These are phyloP conservation scores for Populus davidiana DNA, from an alignment of 345 rosid genomes.

Conservation along the genomic window DNA sequence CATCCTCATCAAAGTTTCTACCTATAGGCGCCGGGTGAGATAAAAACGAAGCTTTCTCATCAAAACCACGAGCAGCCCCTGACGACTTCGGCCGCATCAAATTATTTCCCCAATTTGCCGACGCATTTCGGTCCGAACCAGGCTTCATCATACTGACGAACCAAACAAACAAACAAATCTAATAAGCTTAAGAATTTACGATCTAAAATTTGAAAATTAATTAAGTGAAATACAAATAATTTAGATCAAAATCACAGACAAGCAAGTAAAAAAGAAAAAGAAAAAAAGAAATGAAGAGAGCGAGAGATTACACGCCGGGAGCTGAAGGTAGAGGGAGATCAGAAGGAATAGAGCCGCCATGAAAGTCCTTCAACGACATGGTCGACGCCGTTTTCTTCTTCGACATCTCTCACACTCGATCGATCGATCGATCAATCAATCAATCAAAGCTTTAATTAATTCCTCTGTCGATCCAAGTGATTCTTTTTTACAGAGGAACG, in stretches of 20 bases:
- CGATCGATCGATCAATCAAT: not conserved
- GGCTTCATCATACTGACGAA: constrained; percentile 15
- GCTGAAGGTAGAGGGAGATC: constrained; percentile 33
- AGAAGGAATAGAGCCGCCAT: constrained; percentile 32
- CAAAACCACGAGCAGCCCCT: constrained; percentile 13
- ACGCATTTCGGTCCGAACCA: constrained; percentile 15
- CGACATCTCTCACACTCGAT: constrained; percentile 8
- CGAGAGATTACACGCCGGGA: constrained; percentile 20
- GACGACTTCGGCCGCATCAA: constrained; percentile 21
- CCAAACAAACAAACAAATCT: not conserved
- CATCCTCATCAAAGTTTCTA: constrained; percentile 32
- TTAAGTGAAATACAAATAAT: not conserved
- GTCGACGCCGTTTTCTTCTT: constrained; percentile 29
- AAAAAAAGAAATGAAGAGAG: not conserved
- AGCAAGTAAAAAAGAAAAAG: not conserved
- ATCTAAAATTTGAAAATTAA: not conserved
- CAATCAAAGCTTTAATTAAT: not conserved
- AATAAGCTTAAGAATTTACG: not conserved
- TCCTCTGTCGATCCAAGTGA: not conserved
- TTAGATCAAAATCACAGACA: not conserved
- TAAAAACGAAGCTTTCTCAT: constrained; percentile 24
- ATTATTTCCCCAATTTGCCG: constrained; percentile 16
- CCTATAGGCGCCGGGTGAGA: constrained; percentile 19
- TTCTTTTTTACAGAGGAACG: too few species aligned
- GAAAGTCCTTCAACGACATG: constrained; percentile 34